Percentiles rank a stretch among this genome's conserved stretches.
Evolutionary conservation across 2,329 filamentous ascomycete species (phyloP).

Genomic region (Aspergillus ustus): DNA sequence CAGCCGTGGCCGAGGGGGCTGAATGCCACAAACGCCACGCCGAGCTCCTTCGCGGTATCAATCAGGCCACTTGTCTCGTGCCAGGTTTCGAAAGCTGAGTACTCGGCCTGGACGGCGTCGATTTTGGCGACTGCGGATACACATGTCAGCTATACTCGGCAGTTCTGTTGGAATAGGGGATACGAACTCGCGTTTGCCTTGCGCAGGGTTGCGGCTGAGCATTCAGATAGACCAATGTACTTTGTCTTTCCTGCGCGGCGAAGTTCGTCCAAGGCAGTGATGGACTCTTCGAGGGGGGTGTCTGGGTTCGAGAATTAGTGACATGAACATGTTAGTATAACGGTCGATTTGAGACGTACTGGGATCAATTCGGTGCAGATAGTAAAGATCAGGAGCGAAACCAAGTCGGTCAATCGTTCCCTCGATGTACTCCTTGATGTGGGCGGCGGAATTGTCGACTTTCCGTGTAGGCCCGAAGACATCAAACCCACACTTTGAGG

Average conservation of each 20-base stretch:
- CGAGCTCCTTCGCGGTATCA: conserved; percentile 47
- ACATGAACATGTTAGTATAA: neutral
- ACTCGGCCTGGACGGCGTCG: conserved; percentile 54
- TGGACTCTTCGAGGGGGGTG: conserved; percentile 54
- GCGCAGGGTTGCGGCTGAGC: conserved; percentile 50
- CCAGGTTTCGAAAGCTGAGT: conserved; percentile 49
- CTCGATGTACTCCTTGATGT: conserved; percentile 55
- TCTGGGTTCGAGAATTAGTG: conserved; percentile 21
- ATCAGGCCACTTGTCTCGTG: conserved; percentile 49
- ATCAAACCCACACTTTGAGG: conserved; percentile 55
- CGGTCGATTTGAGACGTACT: conserved; percentile 33
- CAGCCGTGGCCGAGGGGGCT: conserved; percentile 54
- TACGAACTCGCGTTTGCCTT: conserved; percentile 50
- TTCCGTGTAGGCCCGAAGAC: conserved; percentile 36
- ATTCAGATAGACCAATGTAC: conserved; percentile 55
- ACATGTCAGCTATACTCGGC: neutral
- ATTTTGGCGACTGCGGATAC: conserved; percentile 50
- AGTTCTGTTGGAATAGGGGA: neutral
- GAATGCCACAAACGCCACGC: conserved; percentile 51
- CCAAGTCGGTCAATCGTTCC: conserved; percentile 55
- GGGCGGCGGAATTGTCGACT: conserved; percentile 51
- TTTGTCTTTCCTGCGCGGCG: conserved; percentile 54
- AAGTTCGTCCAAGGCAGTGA: conserved; percentile 52
- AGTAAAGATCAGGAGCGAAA: conserved; percentile 53
- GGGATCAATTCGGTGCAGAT: conserved; percentile 52